Percentiles rank a stretch among this genome's conserved stretches.
Conservation (phyloP, 106 monocot genomes). For the Phalaenopsis equestris region DNA sequence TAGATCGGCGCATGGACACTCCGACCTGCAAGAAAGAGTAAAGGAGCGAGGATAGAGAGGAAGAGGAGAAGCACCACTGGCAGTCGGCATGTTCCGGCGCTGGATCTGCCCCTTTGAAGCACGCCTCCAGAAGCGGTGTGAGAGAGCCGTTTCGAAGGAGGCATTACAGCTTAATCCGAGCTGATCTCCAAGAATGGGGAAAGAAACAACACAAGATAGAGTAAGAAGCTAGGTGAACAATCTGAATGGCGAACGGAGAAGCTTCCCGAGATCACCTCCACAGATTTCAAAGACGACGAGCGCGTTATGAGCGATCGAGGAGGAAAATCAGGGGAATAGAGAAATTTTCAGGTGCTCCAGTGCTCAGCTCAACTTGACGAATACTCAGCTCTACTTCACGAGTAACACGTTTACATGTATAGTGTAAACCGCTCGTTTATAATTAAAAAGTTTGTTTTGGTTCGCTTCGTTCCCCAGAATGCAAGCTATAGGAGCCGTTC, state of each 20-base stretch:
- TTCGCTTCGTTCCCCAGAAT: too few relatives aligned
- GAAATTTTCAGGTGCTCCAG: background rate
- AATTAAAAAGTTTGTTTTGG: too few relatives aligned
- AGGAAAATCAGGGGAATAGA: background rate
- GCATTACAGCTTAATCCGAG: constrained; percentile 13
- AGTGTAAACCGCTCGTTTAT: too few relatives aligned
- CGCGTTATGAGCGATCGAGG: background rate
- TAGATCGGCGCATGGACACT: constrained; percentile 8
- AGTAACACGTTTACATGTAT: too few relatives aligned
- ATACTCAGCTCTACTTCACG: too few relatives aligned
- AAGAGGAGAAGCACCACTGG: constrained; percentile 31
- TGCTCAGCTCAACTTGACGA: too few relatives aligned
- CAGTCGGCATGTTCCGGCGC: constrained; percentile 13
- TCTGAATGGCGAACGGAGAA: background rate
- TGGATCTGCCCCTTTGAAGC: background rate
- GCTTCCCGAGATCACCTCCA: background rate
- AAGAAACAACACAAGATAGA: background rate
- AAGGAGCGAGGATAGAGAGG: constrained; percentile 32
- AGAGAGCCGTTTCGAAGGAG: constrained; percentile 26
- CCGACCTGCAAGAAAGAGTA: constrained; percentile 26
- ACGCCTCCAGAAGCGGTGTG: constrained; percentile 11
- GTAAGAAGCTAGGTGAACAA: too few relatives aligned
- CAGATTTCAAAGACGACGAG: background rate
- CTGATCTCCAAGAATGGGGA: background rate
- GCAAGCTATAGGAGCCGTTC: too few relatives aligned